phyloP scores from a whole-genome alignment of 2,329 filamentous ascomycete genomes.

The Fusarium sp. region DNA sequence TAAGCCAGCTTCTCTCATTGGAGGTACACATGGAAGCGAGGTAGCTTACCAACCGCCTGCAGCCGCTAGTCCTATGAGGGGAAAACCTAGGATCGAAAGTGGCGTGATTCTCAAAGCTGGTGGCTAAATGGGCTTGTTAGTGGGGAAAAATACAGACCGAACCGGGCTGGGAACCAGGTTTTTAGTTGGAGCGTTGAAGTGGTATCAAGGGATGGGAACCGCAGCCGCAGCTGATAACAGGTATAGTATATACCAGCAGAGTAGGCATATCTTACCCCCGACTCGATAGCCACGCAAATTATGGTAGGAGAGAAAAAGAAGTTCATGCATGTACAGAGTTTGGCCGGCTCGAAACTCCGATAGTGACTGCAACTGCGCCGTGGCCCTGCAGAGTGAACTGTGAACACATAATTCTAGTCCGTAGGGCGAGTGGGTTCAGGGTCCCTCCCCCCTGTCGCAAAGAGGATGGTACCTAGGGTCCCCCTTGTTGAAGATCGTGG shows the following conservation, averaged over 20 bases:
- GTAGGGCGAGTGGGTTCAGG: background rate
- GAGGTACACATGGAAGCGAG: too few relatives aligned
- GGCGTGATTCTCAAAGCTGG: background rate
- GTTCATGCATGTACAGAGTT: background rate
- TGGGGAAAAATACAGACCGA: background rate
- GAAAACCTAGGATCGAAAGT: background rate
- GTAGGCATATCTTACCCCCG: too few relatives aligned
- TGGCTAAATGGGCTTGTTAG: background rate
- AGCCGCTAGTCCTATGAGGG: background rate
- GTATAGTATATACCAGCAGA: too few relatives aligned
- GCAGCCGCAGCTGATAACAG: too few relatives aligned
- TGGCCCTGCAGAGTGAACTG: background rate
- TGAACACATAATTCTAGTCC: too few relatives aligned
- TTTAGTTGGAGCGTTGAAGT: too few relatives aligned
- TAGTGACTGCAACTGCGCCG: background rate
- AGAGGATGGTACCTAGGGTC: background rate
- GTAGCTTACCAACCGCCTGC: background rate
- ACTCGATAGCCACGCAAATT: too few relatives aligned
- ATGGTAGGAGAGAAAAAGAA: too few relatives aligned
- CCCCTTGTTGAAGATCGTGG: conserved; percentile 34
- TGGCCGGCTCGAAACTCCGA: background rate
- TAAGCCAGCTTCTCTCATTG: too few relatives aligned
- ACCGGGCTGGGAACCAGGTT: too few relatives aligned
- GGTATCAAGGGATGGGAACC: too few relatives aligned
- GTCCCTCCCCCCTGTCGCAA: background rate